phyloP scores from a whole-genome alignment of 306 rosid genomes.

The Crataegus laevigata region DNA sequence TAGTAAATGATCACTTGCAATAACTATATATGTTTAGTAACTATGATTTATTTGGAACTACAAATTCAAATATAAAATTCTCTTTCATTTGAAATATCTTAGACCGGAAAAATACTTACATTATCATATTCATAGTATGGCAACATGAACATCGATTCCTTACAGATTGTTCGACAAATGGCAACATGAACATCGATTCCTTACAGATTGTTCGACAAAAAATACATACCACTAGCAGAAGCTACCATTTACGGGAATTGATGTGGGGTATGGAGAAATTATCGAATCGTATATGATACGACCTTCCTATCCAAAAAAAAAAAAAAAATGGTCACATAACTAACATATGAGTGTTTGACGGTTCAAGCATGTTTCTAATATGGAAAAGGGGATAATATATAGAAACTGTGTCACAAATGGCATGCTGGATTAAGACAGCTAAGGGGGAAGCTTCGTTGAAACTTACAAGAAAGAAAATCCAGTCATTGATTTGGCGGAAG shows the following conservation, averaged over 20 bases:
- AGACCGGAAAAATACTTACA: not conserved
- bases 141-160: not conserved
- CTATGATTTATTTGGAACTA: not conserved
- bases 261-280: too few species aligned
- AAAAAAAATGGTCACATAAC: not conserved
- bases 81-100: not conserved
- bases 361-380: not conserved
- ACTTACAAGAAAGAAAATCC: not conserved
- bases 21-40: too few species aligned
- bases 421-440: not conserved
- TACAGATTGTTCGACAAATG: too few species aligned
- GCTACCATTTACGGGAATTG: too few species aligned
- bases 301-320: not conserved
- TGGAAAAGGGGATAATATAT: not conserved
- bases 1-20: too few species aligned
- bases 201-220: too few species aligned
- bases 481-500: not conserved
- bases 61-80: not conserved
- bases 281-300: not conserved
- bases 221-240: not conserved
- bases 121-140: not conserved
- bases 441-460: not conserved
- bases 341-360: not conserved
- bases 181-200: too few species aligned
- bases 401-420: not conserved